Percentiles rank a stretch among this genome's conserved stretches.
Conservation (phyloP, 768 basidiomycete genomes). For the Auricularia cornea region DNA sequence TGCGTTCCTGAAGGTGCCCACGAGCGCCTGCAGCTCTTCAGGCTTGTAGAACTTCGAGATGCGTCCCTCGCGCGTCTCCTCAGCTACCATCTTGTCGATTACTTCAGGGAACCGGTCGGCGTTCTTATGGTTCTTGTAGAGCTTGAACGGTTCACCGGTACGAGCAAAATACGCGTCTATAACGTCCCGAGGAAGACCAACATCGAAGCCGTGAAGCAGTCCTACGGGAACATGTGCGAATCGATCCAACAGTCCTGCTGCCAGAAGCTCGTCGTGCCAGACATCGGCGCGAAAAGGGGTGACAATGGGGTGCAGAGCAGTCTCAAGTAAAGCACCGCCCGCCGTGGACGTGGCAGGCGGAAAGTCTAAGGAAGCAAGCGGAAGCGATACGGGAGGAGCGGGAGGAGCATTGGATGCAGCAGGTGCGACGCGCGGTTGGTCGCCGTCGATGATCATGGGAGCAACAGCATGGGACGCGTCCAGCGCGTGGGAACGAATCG, state of each 20-base stretch:
- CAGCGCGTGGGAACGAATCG: too few species aligned
- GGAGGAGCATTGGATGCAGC: too few species aligned
- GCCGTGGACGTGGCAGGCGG: too few species aligned
- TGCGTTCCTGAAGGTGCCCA: slow-evolving; percentile 22
- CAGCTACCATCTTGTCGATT: background rate
- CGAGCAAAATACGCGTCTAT: background rate
- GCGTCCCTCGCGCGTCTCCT: background rate
- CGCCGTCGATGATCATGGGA: too few species aligned
- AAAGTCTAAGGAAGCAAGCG: too few species aligned
- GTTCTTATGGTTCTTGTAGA: background rate
- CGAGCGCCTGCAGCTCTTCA: slow-evolving; percentile 15
- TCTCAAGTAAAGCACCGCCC: too few species aligned
- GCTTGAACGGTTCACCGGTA: background rate
- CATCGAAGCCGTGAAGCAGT: background rate
- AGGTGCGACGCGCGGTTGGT: too few species aligned
- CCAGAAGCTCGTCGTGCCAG: background rate
- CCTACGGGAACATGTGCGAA: background rate
- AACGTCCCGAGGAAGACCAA: background rate
- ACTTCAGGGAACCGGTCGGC: background rate
- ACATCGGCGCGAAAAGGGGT: background rate
- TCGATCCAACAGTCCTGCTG: background rate
- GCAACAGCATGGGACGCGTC: too few species aligned
- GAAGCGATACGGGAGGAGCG: too few species aligned
- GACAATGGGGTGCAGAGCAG: background rate
- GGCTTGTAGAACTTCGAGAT: slow-evolving; percentile 4